Evolutionary conservation across 2,329 filamentous ascomycete species (phyloP), one percentile per base, ranked within the genome.

Genomic region (Ceratocystis albifundus): DNA sequence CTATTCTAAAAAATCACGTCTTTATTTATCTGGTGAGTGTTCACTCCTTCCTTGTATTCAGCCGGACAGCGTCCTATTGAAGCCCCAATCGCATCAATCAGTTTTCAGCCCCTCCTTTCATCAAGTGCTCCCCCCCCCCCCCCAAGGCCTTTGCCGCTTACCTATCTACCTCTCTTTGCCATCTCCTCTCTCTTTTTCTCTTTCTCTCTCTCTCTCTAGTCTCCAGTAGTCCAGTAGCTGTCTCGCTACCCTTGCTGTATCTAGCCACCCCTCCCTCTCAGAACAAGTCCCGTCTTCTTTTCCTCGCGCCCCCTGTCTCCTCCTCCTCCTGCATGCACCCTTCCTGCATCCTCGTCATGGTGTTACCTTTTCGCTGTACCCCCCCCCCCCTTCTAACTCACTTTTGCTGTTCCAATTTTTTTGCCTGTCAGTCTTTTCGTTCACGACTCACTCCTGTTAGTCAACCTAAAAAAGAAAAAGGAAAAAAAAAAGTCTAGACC

Each of bases 271-370:
- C 25, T 15, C 53, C n/a, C 17, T 30, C 28, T 30, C 10, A n/a
- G n/a, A 32, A 10, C 28, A 5, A 30, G 25, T 59, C 53, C 53
- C 25, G 53, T 32, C 53, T 30, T 59, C 53, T 59, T 53, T 15
- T 53, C 1, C 28, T 59, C 4, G 10, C 32, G 12, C 25, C 32
- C 28, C 53, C 30, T 32, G 53, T n/a, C n/a, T n/a, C n/a, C n/a
- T n/a, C 53, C 53, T 36, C 15, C 28, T 20, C 28, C 53, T 59
- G 53, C 53, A 59, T 59, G 25, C 28, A 30, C 53, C 28, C 53
- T 59, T 36, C 53, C 53, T n/a, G 4, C 53, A 30, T n/a, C 22
- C 53, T 59, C 53, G 28, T 59, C 53, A 59, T 59, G 25, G 53
- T 59, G 53, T 59, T 10, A 59, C 53, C n/a, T 30, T 15, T 25